These are phyloP conservation scores for Tympanopsis confertula DNA, from an alignment of 2,329 filamentous ascomycete genomes.

Conservation along the genomic window DNA sequence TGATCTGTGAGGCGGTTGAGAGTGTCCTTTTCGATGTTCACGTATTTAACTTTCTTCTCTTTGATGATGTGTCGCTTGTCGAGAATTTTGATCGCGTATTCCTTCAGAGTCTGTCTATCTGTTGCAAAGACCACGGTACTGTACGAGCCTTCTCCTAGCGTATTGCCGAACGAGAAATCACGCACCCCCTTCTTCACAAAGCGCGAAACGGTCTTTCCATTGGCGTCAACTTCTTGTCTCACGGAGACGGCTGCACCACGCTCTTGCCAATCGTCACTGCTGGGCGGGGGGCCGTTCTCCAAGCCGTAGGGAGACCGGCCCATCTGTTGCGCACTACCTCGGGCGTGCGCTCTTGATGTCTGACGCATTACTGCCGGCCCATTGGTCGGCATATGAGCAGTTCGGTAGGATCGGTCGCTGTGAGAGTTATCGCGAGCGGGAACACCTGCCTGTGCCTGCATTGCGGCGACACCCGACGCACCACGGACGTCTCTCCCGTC, in stretches of 20 bases:
- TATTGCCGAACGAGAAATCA: slow-evolving; percentile 86
- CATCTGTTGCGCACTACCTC: slow-evolving; percentile 17
- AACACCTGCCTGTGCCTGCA: neutral
- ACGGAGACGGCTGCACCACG: slow-evolving; percentile 78
- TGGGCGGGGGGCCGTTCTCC: slow-evolving; percentile 33
- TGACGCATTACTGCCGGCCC: slow-evolving; percentile 1
- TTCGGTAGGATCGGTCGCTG: neutral
- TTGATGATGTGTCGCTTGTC: slow-evolving; percentile 99
- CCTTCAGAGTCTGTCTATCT: slow-evolving; percentile 83
- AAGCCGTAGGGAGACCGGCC: slow-evolving; percentile 13
- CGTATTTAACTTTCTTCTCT: slow-evolving; percentile 99
- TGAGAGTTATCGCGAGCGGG: neutral
- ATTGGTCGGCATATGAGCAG: neutral
- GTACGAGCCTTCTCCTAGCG: slow-evolving; percentile 92
- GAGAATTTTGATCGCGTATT: slow-evolving; percentile 95
- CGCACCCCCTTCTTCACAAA: slow-evolving; percentile 94
- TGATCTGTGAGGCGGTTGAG: slow-evolving; percentile 92
- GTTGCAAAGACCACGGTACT: slow-evolving; percentile 89
- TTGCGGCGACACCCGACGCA: too few relatives aligned
- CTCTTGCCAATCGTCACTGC: slow-evolving; percentile 92
- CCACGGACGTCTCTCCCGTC: neutral
- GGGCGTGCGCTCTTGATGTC: slow-evolving; percentile 25
- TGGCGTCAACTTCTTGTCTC: slow-evolving; percentile 72
- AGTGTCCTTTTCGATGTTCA: slow-evolving; percentile 98
- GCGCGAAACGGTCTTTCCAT: slow-evolving; percentile 68